Evolutionary conservation across 495 filamentous ascomycete species (phyloP), one percentile per base, ranked within the genome.

Genomic region (Penicillium riverlandense): DNA sequence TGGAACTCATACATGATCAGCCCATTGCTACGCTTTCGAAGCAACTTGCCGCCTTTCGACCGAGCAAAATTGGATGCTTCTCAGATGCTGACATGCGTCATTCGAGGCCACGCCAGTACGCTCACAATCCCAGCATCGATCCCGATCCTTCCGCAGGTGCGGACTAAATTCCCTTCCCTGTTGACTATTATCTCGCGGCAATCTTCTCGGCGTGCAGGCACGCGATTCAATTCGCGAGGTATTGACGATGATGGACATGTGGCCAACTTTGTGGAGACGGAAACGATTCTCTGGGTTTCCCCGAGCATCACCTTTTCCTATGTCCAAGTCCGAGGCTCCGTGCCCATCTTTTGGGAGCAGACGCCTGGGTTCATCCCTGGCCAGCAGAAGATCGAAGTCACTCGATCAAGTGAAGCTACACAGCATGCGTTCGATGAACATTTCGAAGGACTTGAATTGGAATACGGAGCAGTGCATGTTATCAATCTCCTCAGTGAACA

Each of bases 1-100:
- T 98, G 92, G 92, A 98, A 98, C 52, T 89, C 86, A 8, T 95
- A 92, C 65, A 97, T 98, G 90, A 95, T 98, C 47, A 77, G 84
- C 43, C 90, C 94, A 7, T 75, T 98, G 41, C 82, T 97, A 34
- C 73, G 84, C 40, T 97, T 98, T 57, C 83, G 92, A 22, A 88
- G 84, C 11, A 79, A 86, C 12, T 69, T 98, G 13, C 75, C 84
- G 11, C 73, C 73, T 13, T 72, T 76, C 12, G 90, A 96, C 44
- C 84, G 82, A 43, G 70, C 69, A 15, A 80, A 77, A 15, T 72
- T 98, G 11, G 92, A 98, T 67, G 72, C 72, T 3, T 95, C 90
- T 39, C 78, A 87, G 39, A 86, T 98, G 38, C 62, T 98, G 33
- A 98, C 91, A 1, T 96, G 86, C 53, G 90, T 91, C 15, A 96